Base-by-base conservation (phyloP, 345 rosid species). In the Syzygium aqueum region DNA sequence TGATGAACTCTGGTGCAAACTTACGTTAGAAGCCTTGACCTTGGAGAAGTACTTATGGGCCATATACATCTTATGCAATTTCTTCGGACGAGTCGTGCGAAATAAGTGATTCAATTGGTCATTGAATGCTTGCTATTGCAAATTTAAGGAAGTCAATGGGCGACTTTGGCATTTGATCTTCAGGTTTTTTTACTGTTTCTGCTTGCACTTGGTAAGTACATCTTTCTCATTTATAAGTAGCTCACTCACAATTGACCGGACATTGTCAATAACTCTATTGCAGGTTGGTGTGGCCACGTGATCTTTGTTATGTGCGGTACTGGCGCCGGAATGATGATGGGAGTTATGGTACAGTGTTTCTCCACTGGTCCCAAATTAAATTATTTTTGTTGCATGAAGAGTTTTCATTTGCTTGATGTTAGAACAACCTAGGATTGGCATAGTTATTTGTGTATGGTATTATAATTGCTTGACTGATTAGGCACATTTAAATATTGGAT, bases 321-420 rank as follows among this genome's bases (percentile, higher is more conserved):
- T 98, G 99, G 99, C 97, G 99, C 51, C 94, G 99, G 89, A 98
- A 98, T 91, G 99, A 98, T 87, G 99, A 98, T 77, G 98, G 99
- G 88, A 98, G 99, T 88, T 98, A 98, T 91, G 99, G 99, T 96
- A 95, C 59, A 87, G 80, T 67, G 80, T 40, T 67, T 67, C 80
- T 67, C 80, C 80, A 33, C 80, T 9, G 25, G 46, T 67, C 46
- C 5, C 46, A 67, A 67, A 67, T 67, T 67, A 6, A 33, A 13
- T 67, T 33, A 33, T 67, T 67, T 33, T 33, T 67, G 80, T 67
- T 17, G 80, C 25, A 67, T 67, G 80, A 33, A 33, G 25, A 33
- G 21, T 17, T 65, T 65, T 65, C 80, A 13, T 67, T 67, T 33
- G 46, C 46, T 67, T 33, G 12, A 67, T 67, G 11, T 67, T 16